A percentile compares a stretch with the other conserved stretches of the same genome.
phyloP scores from a whole-genome alignment of 768 basidiomycete genomes.

The Boletellus ananas region DNA sequence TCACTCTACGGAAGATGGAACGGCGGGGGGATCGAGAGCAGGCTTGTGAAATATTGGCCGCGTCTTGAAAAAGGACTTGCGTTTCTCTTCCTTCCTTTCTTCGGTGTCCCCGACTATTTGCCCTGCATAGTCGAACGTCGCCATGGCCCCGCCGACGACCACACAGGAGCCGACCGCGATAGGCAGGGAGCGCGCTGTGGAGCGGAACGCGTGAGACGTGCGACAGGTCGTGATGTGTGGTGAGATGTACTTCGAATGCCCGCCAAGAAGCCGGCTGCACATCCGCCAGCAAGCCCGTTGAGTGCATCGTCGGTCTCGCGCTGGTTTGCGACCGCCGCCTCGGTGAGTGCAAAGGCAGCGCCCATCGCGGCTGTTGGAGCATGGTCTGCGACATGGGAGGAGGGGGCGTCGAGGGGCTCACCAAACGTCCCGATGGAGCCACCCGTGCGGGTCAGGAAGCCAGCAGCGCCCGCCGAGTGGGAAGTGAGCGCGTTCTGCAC shows the following conservation, averaged over 20 bases:
- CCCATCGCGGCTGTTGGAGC: constrained; percentile 75
- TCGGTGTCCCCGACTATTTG: constrained; percentile 48
- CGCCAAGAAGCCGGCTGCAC: constrained; percentile 90
- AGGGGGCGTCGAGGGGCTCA: constrained; percentile 35
- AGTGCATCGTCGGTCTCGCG: constrained; percentile 74
- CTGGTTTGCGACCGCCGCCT: constrained; percentile 76
- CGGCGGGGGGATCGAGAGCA: constrained; percentile 12
- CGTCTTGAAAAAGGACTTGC: constrained; percentile 83
- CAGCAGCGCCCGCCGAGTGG: constrained; percentile 77
- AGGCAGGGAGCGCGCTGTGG: constrained; percentile 76
- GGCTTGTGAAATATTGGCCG: constrained; percentile 37
- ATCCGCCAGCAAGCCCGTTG: constrained; percentile 83
- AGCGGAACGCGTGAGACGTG: constrained; percentile 11
- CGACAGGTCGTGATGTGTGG: not conserved
- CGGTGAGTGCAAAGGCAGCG: constrained; percentile 78
- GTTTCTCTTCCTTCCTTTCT: constrained; percentile 59
- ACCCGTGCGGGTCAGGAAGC: constrained; percentile 83
- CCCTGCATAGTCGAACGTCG: constrained; percentile 78
- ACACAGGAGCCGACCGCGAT: constrained; percentile 77
- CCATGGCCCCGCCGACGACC: constrained; percentile 74
- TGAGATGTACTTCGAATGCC: constrained; percentile 67
- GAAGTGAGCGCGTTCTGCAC: constrained; percentile 77
- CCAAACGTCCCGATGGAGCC: constrained; percentile 91
- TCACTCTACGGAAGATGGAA: constrained; percentile 19
- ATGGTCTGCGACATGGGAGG: constrained; percentile 1